These are phyloP conservation scores for Ascochyta clinopodiicola DNA, from an alignment of 2,329 filamentous ascomycete genomes.

Conservation along the genomic window DNA sequence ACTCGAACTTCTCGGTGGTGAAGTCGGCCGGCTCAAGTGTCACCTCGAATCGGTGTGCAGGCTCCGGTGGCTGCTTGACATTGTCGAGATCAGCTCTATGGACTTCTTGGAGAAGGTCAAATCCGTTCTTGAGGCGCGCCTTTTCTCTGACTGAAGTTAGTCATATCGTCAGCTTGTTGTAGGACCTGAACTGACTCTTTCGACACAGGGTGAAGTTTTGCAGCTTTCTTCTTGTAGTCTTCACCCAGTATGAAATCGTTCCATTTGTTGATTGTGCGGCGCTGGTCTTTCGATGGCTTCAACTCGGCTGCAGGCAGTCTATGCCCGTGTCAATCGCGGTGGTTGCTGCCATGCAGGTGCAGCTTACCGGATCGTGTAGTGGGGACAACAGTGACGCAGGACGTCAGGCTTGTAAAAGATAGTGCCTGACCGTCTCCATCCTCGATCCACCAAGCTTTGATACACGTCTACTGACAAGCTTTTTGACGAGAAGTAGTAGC, in stretches of 20 bases:
- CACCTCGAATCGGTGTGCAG: conserved; percentile 71
- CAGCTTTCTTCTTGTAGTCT: conserved; percentile 68
- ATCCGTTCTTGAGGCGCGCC: conserved; percentile 69
- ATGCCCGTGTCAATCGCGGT: conserved; percentile 16
- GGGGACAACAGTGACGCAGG: conserved; percentile 83
- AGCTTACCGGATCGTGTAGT: conserved; percentile 74
- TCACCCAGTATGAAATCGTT: conserved; percentile 74
- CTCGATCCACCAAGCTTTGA: conserved; percentile 73
- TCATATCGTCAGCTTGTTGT: neutral
- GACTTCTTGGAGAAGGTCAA: conserved; percentile 70
- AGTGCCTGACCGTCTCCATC: conserved; percentile 71
- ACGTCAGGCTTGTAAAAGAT: conserved; percentile 82
- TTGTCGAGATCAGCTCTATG: conserved; percentile 70
- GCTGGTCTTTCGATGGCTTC: conserved; percentile 73
- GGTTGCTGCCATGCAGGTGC: neutral
- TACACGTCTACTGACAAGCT: conserved; percentile 71
- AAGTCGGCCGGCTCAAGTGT: conserved; percentile 74
- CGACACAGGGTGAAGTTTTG: conserved; percentile 69
- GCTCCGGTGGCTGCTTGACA: conserved; percentile 65
- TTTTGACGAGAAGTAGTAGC: conserved; percentile 71
- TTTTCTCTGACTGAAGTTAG: conserved; percentile 53
- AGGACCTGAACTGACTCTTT: conserved; percentile 57
- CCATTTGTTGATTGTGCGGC: conserved; percentile 78
- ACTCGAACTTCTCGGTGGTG: conserved; percentile 74
- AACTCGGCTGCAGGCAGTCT: conserved; percentile 71